Percentiles rank a stretch among this genome's conserved stretches.
These are phyloP conservation scores for Wickerhamiella parazyma DNA, from an alignment of 805 yeast species.

Conservation along the genomic window DNA sequence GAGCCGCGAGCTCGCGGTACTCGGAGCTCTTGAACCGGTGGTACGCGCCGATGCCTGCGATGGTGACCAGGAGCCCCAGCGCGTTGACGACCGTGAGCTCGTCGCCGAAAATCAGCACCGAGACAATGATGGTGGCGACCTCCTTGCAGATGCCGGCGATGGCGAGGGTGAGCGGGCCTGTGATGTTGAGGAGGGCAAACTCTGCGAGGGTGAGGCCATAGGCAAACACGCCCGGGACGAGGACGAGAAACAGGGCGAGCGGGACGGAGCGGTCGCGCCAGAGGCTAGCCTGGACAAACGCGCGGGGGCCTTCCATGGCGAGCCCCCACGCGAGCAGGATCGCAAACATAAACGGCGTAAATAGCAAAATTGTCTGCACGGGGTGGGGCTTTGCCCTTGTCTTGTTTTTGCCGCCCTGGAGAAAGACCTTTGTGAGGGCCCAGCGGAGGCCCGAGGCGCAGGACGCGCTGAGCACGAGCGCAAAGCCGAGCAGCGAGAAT, in stretches of 20 bases:
- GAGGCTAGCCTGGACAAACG: constrained; percentile 40
- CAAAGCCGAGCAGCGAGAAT: constrained; percentile 42
- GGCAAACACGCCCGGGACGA: constrained; percentile 76
- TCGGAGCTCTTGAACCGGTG: constrained; percentile 42
- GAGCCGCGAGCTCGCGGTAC: constrained; percentile 12
- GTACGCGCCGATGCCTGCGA: constrained; percentile 71
- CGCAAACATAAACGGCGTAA: constrained; percentile 73
- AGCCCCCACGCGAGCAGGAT: constrained; percentile 50
- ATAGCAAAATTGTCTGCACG: constrained; percentile 64
- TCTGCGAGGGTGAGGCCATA: constrained; percentile 77
- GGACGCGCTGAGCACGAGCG: constrained; percentile 63
- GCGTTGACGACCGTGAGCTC: constrained; percentile 50
- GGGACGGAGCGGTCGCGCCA: constrained; percentile 52
- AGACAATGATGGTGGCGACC: constrained; percentile 58
- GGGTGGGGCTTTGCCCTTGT: constrained; percentile 37
- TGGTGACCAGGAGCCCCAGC: constrained; percentile 60
- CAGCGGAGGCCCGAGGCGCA: constrained; percentile 82
- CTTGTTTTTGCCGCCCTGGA: constrained; percentile 35
- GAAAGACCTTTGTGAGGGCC: constrained; percentile 81
- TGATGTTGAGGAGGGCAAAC: constrained; percentile 64
- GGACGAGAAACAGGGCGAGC: constrained; percentile 42
- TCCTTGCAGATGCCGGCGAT: constrained; percentile 92
- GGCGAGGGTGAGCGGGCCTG: constrained; percentile 74
- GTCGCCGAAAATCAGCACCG: constrained; percentile 66
- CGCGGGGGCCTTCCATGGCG: constrained; percentile 51